phyloP scores from a whole-genome alignment of 1,284 basidiomycete species.

The Exobasidium rhododendri region DNA sequence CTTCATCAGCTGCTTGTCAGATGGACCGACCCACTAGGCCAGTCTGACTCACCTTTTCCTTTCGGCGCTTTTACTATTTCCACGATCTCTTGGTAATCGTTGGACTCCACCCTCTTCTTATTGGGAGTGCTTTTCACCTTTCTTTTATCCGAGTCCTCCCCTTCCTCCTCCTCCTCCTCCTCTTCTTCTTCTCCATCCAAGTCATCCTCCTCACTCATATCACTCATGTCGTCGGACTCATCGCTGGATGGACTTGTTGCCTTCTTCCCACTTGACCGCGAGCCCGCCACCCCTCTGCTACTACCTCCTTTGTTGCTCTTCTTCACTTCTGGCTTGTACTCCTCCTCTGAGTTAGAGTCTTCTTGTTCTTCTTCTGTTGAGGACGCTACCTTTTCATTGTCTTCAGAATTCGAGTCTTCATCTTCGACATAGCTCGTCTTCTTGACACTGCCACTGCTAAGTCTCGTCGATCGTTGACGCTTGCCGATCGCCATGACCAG shows the following conservation, averaged over 20 bases:
- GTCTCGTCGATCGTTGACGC: conserved; percentile 1
- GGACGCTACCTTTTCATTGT: conserved; percentile 1
- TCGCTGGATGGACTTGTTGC: conserved; percentile 10
- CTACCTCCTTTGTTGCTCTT: conserved; percentile 27
- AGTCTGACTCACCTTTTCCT: conserved; percentile 7
- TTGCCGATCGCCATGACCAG: too few relatives aligned
- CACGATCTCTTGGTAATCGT: not conserved
- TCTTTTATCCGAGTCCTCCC: conserved; percentile 6
- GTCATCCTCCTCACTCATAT: conserved; percentile 14
- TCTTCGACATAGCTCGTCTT: not conserved
- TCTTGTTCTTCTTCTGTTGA: not conserved
- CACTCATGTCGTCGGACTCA: not conserved
- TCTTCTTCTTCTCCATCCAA: conserved; percentile 18
- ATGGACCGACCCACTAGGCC: too few relatives aligned
- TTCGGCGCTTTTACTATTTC: conserved; percentile 6
- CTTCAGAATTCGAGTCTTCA: not conserved
- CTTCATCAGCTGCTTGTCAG: not conserved
- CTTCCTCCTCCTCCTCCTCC: conserved; percentile 16
- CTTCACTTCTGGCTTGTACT: conserved; percentile 18
- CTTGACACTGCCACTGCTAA: not conserved
- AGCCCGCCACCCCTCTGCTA: not conserved
- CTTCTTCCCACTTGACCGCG: too few relatives aligned
- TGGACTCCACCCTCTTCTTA: not conserved
- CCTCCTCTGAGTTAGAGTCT: conserved; percentile 15
- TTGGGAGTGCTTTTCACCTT: not conserved